Conservation (phyloP, 2,329 filamentous ascomycete species). For the Fusarium siculi region DNA sequence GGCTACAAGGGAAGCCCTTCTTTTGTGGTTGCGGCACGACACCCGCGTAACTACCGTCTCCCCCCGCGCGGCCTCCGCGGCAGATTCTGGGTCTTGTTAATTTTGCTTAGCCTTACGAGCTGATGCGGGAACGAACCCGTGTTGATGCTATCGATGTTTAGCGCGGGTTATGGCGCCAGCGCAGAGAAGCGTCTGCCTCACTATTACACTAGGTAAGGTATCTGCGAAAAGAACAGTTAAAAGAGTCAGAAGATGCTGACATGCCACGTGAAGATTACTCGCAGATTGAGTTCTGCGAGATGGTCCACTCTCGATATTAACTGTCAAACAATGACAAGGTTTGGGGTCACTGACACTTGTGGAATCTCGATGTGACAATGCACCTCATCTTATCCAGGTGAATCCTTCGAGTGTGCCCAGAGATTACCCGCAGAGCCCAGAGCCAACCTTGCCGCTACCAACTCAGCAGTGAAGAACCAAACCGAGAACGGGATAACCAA, state of each 20-base stretch:
- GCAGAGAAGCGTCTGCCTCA: background rate
- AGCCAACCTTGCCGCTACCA: background rate
- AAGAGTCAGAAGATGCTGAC: background rate
- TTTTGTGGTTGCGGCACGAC: background rate
- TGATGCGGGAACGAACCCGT: background rate
- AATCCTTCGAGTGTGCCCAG: background rate
- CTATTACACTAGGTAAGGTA: background rate
- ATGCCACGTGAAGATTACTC: background rate
- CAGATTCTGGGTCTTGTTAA: background rate
- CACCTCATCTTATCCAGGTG: background rate
- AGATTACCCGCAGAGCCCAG: background rate
- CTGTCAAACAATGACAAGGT: background rate
- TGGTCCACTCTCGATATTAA: background rate
- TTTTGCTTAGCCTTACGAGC: background rate
- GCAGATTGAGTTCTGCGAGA: background rate
- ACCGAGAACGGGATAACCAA: background rate
- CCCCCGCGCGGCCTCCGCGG: background rate
- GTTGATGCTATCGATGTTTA: background rate
- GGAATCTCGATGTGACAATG: background rate
- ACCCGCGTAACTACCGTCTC: background rate
- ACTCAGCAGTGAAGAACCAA: background rate
- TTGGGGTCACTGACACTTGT: background rate
- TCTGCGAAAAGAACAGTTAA: background rate
- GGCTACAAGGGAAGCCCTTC: too few relatives aligned
- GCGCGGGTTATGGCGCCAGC: background rate